phyloP scores from a whole-genome alignment of 306 rosid species.

The Vicia sativa region DNA sequence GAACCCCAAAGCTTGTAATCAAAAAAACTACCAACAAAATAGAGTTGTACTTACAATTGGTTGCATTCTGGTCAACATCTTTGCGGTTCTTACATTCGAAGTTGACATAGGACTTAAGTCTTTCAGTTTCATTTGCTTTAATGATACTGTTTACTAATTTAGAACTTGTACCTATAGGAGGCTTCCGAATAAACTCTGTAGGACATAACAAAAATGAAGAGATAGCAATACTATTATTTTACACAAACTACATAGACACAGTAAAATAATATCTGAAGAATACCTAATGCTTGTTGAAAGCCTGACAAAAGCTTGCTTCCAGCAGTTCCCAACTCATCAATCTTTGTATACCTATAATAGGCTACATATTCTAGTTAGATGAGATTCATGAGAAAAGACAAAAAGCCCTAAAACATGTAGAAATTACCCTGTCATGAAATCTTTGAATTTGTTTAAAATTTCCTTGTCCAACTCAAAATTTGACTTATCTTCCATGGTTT shows the following conservation, averaged over 20 bases:
- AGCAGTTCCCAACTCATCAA: constrained; percentile 59
- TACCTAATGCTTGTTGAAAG: constrained; percentile 80
- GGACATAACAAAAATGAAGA: constrained; percentile 13
- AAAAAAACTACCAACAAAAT: constrained; percentile 13
- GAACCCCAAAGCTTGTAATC: constrained; percentile 6
- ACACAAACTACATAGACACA: constrained; percentile 9
- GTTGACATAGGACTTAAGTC: constrained; percentile 61
- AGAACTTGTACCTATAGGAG: constrained; percentile 55
- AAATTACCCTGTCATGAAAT: constrained; percentile 72
- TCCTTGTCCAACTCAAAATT: constrained; percentile 40
- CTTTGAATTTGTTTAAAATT: constrained; percentile 48
- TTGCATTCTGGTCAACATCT: constrained; percentile 49
- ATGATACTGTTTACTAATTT: constrained; percentile 55
- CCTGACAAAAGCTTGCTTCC: constrained; percentile 67
- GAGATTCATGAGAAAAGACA: neutral
- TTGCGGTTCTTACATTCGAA: constrained; percentile 61
- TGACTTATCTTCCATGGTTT: constrained; percentile 31
- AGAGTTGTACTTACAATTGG: constrained; percentile 43
- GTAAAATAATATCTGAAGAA: constrained; percentile 31
- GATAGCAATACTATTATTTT: constrained; percentile 14
- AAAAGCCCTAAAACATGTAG: constrained; percentile 2
- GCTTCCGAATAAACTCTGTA: constrained; percentile 72
- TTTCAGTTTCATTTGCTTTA: constrained; percentile 57
- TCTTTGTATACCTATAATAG: constrained; percentile 58
- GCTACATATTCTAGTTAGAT: constrained; percentile 6